These are phyloP conservation scores for Exophiala phaeomuriformis DNA, from an alignment of 2,329 filamentous ascomycete genomes.

Conservation along the genomic window DNA sequence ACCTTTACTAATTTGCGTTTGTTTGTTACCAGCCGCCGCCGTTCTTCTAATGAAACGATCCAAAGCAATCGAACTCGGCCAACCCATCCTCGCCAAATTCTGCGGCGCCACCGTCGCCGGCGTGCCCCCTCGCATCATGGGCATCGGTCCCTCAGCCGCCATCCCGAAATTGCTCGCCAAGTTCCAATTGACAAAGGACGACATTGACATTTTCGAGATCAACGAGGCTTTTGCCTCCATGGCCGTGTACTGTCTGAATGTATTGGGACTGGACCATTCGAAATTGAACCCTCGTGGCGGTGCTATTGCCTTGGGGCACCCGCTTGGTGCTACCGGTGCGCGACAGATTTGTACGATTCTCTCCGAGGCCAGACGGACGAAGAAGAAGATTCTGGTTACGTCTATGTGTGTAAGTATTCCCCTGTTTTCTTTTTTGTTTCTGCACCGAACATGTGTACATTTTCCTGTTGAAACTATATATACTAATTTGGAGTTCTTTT, in stretches of 20 bases:
- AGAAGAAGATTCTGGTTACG: conserved; percentile 85
- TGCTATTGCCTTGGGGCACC: conserved; percentile 87
- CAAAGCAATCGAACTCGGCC: conserved; percentile 74
- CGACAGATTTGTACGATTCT: conserved; percentile 86
- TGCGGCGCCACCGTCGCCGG: conserved; percentile 86
- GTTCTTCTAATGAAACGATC: conserved; percentile 91
- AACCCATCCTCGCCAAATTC: conserved; percentile 92
- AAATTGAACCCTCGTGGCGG: conserved; percentile 91
- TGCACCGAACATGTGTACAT: no score
- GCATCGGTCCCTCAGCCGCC: conserved; percentile 45
- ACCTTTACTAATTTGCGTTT: neutral
- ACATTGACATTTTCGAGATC: conserved; percentile 84
- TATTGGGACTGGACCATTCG: conserved; percentile 54
- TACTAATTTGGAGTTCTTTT: neutral
- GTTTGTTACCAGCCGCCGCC: conserved; percentile 56
- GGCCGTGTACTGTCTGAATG: conserved; percentile 85
- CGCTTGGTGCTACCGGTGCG: conserved; percentile 80
- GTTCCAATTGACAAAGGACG: conserved; percentile 68
- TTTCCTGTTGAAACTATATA: no score
- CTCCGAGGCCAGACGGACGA: conserved; percentile 72
- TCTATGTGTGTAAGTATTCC: conserved; percentile 61
- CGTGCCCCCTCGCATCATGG: conserved; percentile 91
- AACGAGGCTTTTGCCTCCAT: conserved; percentile 98
- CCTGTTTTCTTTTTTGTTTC: neutral
- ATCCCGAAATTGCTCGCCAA: conserved; percentile 76